phyloP scores from a whole-genome alignment of 2,329 filamentous ascomycete species.

The Monosporascus sp. region DNA sequence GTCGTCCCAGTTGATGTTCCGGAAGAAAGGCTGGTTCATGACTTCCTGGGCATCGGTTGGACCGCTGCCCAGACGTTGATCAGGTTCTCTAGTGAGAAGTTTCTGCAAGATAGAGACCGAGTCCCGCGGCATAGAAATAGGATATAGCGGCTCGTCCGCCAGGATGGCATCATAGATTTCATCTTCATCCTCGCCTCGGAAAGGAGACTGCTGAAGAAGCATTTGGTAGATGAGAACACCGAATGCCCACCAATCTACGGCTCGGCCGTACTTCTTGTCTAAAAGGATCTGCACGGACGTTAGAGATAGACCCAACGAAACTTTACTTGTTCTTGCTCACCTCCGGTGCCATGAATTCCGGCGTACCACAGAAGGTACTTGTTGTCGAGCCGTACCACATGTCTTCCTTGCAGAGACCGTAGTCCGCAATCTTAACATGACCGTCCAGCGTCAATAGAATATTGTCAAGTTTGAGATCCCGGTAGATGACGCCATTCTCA shows the following conservation, averaged over 20 bases:
- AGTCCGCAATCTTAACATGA: conserved; percentile 98
- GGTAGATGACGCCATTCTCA: conserved; percentile 98
- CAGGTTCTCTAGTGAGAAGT: conserved; percentile 89
- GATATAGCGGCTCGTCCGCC: conserved; percentile 93
- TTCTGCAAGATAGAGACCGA: conserved; percentile 98
- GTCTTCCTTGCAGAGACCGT: conserved; percentile 97
- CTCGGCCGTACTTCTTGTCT: conserved; percentile 96
- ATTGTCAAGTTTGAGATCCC: conserved; percentile 89
- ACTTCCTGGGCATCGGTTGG: conserved; percentile 97
- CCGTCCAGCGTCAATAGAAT: conserved; percentile 92
- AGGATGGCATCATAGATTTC: conserved; percentile 99
- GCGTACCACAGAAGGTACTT: conserved; percentile 98
- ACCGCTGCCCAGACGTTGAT: conserved; percentile 85
- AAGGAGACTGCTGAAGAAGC: conserved; percentile 97
- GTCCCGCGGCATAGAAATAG: conserved; percentile 97
- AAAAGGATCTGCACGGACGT: conserved; percentile 66
- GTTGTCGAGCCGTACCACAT: conserved; percentile 99
- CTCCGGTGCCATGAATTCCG: conserved; percentile 98
- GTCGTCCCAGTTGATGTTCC: conserved; percentile 97
- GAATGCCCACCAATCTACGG: conserved; percentile 99
- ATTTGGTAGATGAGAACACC: conserved; percentile 99
- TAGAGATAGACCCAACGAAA: conserved; percentile 18
- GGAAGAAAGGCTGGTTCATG: conserved; percentile 98
- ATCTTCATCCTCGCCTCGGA: conserved; percentile 97
- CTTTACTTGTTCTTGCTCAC: conserved; percentile 40